Percentiles rank a stretch among this genome's conserved stretches.
These are phyloP conservation scores for Gonapodya sp. DNA, from an alignment of 192 early-diverging fungal species.

Conservation along the genomic window DNA sequence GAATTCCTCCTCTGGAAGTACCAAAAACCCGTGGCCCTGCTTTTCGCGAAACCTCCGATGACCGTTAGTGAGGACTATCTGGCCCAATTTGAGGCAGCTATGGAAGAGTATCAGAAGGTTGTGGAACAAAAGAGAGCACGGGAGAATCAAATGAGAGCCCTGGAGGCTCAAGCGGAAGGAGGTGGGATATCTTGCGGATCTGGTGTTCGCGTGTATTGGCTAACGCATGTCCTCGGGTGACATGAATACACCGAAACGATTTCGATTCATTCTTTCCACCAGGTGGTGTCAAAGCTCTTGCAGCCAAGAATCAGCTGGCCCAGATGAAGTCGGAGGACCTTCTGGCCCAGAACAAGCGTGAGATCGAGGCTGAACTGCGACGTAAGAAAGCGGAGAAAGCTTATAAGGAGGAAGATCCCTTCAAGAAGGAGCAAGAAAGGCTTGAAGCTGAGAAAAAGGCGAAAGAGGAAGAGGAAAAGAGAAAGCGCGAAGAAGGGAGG, in stretches of 20 bases:
- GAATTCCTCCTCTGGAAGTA: background rate
- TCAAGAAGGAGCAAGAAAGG: background rate
- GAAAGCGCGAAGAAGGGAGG: background rate
- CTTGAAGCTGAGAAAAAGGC: background rate
- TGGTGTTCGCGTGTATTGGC: too few species aligned
- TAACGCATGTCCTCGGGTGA: too few species aligned
- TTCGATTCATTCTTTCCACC: too few species aligned
- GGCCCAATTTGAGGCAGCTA: background rate
- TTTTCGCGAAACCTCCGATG: background rate
- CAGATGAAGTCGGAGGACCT: background rate
- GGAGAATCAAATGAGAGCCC: constrained; percentile 1
- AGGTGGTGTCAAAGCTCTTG: background rate
- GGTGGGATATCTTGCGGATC: too few species aligned
- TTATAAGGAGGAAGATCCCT: background rate
- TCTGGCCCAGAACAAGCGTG: background rate
- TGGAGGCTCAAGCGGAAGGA: background rate
- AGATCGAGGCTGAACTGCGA: background rate
- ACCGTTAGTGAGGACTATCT: background rate
- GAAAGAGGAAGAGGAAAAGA: background rate
- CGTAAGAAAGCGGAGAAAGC: background rate
- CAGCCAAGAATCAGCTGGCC: background rate
- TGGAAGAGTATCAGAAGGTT: background rate
- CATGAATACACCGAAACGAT: too few species aligned
- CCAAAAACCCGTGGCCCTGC: background rate
- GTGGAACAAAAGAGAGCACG: background rate